Base-by-base conservation (phyloP, 495 filamentous ascomycete genomes). In the Thozetella sp. region DNA sequence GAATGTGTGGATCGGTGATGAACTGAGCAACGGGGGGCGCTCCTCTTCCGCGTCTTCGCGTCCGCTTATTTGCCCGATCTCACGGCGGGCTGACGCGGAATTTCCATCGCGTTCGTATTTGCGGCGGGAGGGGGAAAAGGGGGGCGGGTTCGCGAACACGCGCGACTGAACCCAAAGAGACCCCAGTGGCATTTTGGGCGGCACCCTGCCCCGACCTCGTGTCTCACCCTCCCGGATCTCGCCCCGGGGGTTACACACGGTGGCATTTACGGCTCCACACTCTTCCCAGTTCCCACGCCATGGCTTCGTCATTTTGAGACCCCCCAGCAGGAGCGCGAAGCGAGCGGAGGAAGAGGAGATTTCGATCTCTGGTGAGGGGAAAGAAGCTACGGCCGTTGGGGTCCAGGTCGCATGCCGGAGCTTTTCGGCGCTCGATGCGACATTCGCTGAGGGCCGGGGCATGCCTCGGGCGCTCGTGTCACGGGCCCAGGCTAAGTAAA, bases 221-320 rank as follows among this genome's bases (percentile, higher is more conserved):
- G 43, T 48, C n/a, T 48, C 43, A 48, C 43, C 43, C 43, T 48
- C n/a, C 43, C 43, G 43, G 43, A 48, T 48, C 9, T 37, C 6
- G 4, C 43, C 10, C 43, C 10, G 10, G 43, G 43, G n/a, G 43
- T 48, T 48, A 48, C 43, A 48, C 43, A 10, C 43, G n/a, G n/a
- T n/a, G n/a, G n/a, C n/a, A n/a, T n/a, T n/a, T n/a, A n/a, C 43
- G 20, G n/a, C 20, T 20, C 30, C 43, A 48, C 12, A 15, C 20
- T 48, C 20, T 19, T 48, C n/a, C 43, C 30, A 37, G 6, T 15
- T 15, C 30, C 6, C 30, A 6, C 30, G 15, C 30, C 15, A 15
- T 37, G 6, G 6, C 30, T 37, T 15, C 6, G 6, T 37, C 30
- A 6, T 6, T 6, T 6, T 6, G 30, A 15, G 15, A 6, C 6